Percentiles rank a stretch among this genome's conserved stretches.
These are phyloP conservation scores for Kwoniella bestiolae DNA, from an alignment of 768 basidiomycete genomes.

Conservation along the genomic window DNA sequence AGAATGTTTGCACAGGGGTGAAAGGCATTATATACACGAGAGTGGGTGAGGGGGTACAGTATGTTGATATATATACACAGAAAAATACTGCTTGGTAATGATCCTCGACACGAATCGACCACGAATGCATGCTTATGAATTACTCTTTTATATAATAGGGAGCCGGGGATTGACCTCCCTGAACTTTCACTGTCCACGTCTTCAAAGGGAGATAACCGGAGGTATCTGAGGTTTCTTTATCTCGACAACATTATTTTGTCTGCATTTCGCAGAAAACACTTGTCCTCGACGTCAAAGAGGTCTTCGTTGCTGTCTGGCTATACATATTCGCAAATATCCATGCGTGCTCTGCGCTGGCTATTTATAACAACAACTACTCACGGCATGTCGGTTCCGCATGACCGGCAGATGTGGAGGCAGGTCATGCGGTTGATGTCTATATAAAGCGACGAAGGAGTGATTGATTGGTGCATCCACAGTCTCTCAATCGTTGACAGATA, in stretches of 20 bases:
- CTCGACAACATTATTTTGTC: not conserved
- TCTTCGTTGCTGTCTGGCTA: not conserved
- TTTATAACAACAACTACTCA: not conserved
- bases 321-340: not conserved
- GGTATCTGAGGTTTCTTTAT: slow-evolving; percentile 1
- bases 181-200: not conserved
- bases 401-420: slow-evolving; percentile 5
- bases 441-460: not conserved
- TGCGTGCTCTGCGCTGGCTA: not conserved
- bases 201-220: not conserved
- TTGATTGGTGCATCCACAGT: not conserved
- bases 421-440: not conserved
- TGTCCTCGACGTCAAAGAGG: not conserved
- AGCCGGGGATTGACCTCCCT: slow-evolving; percentile 6
- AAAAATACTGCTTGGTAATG: not conserved
- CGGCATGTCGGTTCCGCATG: not conserved
- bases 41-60: not conserved
- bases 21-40: slow-evolving; percentile 28
- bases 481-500: not conserved
- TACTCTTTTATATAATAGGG: slow-evolving; percentile 4
- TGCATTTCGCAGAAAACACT: not conserved
- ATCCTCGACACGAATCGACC: not conserved
- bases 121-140: slow-evolving; percentile 14
- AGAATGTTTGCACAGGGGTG: slow-evolving; percentile 52
- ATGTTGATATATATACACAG: not conserved